phyloP scores from a whole-genome alignment of 1,284 basidiomycete genomes.

The Cryptococcus wingfieldii region DNA sequence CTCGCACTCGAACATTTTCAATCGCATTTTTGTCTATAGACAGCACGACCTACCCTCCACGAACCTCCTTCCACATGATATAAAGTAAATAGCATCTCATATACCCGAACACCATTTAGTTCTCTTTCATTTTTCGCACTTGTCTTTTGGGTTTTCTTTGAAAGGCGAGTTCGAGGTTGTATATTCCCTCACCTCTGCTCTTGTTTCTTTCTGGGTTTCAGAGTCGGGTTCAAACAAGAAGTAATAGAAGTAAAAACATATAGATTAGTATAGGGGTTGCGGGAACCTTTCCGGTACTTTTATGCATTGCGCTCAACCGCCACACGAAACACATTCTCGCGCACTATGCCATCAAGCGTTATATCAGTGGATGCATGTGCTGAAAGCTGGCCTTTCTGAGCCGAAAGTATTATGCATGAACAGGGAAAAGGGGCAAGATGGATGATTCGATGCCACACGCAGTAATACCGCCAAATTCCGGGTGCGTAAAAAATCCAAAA shows the following conservation, averaged over 20 bases:
- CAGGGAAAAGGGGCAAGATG: no score
- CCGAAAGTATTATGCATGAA: no score
- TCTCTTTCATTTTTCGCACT: not conserved
- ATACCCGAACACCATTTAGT: not conserved
- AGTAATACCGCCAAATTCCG: no score
- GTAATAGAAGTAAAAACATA: not conserved
- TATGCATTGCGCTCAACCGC: conserved; percentile 7
- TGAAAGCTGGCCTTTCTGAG: no score
- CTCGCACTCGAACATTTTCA: conserved; percentile 30
- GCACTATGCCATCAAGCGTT: no score
- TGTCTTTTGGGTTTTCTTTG: not conserved
- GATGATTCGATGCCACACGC: no score
- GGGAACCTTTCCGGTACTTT: not conserved
- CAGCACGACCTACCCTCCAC: not conserved
- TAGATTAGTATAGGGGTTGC: not conserved
- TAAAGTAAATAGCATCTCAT: not conserved
- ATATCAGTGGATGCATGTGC: no score
- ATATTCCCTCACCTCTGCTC: not conserved
- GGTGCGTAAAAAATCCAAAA: no score
- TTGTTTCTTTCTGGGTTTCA: not conserved
- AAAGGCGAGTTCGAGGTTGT: not conserved
- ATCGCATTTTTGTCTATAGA: conserved; percentile 3
- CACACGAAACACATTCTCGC: not conserved
- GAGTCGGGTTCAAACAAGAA: not conserved
- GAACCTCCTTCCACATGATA: not conserved